Conservation (phyloP, 2,329 filamentous ascomycete species). For the Trichoderma cornu-damae region DNA sequence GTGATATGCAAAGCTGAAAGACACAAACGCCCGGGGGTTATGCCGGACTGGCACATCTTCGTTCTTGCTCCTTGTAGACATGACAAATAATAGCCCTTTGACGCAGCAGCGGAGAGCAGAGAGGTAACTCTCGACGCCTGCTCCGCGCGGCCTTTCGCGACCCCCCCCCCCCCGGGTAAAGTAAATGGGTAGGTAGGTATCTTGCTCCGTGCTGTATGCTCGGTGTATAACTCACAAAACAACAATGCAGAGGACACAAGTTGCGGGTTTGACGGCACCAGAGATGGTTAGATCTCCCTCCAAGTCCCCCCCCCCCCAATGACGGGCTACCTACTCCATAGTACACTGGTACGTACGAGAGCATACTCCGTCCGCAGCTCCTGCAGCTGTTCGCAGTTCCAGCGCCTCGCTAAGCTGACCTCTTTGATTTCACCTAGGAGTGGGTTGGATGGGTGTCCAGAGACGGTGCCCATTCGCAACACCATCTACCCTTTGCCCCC, state of each 20-base stretch:
- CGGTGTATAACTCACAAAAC: neutral
- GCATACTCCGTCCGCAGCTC: constrained; percentile 2
- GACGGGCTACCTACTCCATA: too few species aligned
- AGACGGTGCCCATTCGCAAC: neutral
- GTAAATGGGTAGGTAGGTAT: neutral
- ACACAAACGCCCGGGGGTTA: neutral
- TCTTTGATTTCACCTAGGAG: neutral
- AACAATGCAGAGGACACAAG: neutral
- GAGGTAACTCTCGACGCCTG: too few species aligned
- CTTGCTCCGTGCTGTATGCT: neutral
- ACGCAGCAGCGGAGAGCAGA: too few species aligned
- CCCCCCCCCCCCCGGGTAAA: neutral
- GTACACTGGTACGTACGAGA: too few species aligned
- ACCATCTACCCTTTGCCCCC: neutral
- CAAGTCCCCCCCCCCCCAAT: constrained; percentile 3
- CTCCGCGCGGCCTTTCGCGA: too few species aligned
- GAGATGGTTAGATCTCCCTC: neutral
- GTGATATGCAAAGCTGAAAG: neutral
- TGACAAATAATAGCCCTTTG: too few species aligned
- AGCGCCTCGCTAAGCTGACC: constrained; percentile 9
- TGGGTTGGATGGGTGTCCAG: neutral
- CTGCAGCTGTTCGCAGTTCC: constrained; percentile 14
- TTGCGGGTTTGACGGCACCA: neutral
- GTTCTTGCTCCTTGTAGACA: too few species aligned
- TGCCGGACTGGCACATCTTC: neutral